Evolutionary conservation across 2,329 filamentous ascomycete genomes (phyloP), one percentile per base, ranked within the genome.

Genomic region (Paecilomyces fulvus): DNA sequence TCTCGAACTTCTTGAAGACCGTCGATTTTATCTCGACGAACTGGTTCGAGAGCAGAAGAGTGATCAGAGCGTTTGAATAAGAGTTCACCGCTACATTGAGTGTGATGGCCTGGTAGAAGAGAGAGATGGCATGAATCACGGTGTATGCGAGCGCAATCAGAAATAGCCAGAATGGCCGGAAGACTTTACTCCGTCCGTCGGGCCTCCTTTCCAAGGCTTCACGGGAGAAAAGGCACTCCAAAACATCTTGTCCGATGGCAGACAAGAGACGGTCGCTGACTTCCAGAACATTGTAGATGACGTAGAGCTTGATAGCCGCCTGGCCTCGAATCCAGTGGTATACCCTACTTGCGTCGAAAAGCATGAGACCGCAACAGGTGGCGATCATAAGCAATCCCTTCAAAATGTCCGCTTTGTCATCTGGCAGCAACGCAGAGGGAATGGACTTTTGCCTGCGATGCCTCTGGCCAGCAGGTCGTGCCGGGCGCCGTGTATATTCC

Each of bases 21-120:
- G 92, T 95, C 59, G 90, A 90, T 69, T 99, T 99, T 79, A 99
- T 96, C 75, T 99, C 94, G 49, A 99, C 94, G 66, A 99, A 99
- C 68, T 99, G 95, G 68, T 97, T 99, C 6, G 92, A 96, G 69
- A 99, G 84, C 1, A 99, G 79, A 0, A 99, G 82, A 0, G 94
- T 96, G 31, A 99, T 80, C 3, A 99, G 79, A 0, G 94, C 92
- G 67, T 99, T 99, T 0, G 92, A 96, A 73, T 99, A 99, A 0
- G 92, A 96, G 73, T 99, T 99, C 64, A 99, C 92, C 0, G 94
- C 94, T 3, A 99, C 95, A 61, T 99, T 99, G 55, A 99, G 82
- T 0, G 94, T 95, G 64, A 99, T 95, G 63, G 97, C 92, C 68
- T 99, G 94, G 71, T 96, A 97, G 73, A 99, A 97, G 0, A 99